Evolutionary conservation across 345 rosid genomes (phyloP).

Genomic region (Excoecaria cochinchinensis): DNA sequence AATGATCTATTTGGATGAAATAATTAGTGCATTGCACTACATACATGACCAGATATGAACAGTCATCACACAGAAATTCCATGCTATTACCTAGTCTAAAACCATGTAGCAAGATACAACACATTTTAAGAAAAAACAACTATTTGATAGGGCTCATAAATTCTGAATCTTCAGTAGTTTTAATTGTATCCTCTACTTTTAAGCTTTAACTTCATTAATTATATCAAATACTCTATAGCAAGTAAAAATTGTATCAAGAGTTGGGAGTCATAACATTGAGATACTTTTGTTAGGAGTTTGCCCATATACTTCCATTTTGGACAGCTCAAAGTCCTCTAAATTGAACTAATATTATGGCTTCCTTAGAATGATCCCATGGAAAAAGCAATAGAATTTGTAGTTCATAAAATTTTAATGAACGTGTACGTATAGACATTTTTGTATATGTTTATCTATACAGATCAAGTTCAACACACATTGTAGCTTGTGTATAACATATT

Average conservation of each 20-base stretch:
- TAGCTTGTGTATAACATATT: background rate
- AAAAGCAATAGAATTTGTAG: background rate
- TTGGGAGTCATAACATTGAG: background rate
- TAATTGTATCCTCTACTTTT: background rate
- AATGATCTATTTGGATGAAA: background rate
- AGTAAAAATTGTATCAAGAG: background rate
- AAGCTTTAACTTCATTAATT: background rate
- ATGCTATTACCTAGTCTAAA: background rate
- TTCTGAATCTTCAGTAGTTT: background rate
- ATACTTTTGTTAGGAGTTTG: background rate
- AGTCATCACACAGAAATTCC: background rate
- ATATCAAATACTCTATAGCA: background rate
- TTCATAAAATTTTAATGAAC: background rate
- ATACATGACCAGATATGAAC: background rate
- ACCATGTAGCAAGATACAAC: background rate
- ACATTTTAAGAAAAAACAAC: background rate
- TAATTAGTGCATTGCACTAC: background rate
- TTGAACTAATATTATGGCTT: background rate
- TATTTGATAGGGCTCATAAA: background rate
- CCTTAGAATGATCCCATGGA: background rate
- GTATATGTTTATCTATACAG: background rate
- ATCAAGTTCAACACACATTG: background rate
- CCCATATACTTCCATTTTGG: background rate
- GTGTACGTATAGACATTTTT: background rate
- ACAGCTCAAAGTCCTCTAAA: background rate